Base-by-base conservation (phyloP, 768 basidiomycete genomes). In the Suillus placidus region DNA sequence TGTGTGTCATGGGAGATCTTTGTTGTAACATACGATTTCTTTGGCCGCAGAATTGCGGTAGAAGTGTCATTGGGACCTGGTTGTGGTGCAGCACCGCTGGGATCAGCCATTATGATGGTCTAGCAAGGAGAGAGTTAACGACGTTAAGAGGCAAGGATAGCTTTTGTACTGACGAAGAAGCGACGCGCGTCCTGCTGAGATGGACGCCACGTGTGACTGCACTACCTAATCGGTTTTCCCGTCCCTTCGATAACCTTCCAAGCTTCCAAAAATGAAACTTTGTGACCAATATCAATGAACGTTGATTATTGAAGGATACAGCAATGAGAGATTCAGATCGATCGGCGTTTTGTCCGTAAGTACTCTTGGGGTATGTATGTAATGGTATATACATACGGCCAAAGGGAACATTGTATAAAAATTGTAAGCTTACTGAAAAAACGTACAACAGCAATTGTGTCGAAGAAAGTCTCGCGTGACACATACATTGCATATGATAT, bases 1-100 rank as follows among this genome's bases (percentile, higher is more conserved):
- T 67, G 69, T n/a, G 61, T 63, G 69, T 72, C 63, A 70, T 71
- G 49, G 34, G 37, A 56, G 60, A 37, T 62, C 56, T 12, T 7
- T 26, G 60, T 62, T 64, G 60, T 64, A 23, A 85, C 94, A 70
- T 78, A 97, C 97, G 94, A 96, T 85, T 97, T 97, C 92, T 99
- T 99, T 69, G 91, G 91, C 68, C 97, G 83, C 66, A 99, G 84
- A 77, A 99, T 99, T 57, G 97, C 97, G 42, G 97, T 99, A 23
- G 96, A 94, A 63, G 87, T 84, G 72, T 97, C 96, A 78, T 98
- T 90, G 32, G 90, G 88, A 58, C 89, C 92, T n/a, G 92, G 92
- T 71, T 89, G 90, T 66, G 92, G 86, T 65, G 92, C 75, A 66
- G 91, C 92, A 71, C 93, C 93, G 72, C 91, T 93, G 14, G 93